Evolutionary conservation across 2,329 filamentous ascomycete species (phyloP).

Genomic region (Sclerotinia sclerotiorum): DNA sequence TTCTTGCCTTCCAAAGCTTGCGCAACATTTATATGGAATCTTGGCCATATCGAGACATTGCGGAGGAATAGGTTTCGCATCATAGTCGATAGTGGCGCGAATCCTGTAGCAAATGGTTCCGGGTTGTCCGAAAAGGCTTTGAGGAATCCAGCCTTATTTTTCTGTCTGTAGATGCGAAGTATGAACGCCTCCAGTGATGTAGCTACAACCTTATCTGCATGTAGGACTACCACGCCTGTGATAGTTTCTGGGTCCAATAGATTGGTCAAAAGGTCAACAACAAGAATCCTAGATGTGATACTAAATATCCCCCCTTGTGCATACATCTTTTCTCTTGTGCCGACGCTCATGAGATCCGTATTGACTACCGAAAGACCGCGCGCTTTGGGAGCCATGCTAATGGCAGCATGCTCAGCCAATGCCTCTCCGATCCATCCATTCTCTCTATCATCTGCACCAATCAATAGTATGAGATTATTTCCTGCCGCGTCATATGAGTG

Average conservation of each 20-base stretch:
- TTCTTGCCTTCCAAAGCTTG: constrained; percentile 85
- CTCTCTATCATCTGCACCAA: constrained; percentile 88
- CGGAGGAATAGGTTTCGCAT: constrained; percentile 89
- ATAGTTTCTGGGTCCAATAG: constrained; percentile 80
- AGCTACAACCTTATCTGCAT: constrained; percentile 82
- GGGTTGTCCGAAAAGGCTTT: constrained; percentile 96
- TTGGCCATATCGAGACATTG: constrained; percentile 86
- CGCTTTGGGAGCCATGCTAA: constrained; percentile 79
- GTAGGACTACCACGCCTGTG: constrained; percentile 82
- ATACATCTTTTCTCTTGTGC: constrained; percentile 88
- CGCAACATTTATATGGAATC: constrained; percentile 89
- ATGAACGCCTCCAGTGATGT: constrained; percentile 96
- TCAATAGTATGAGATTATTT: constrained; percentile 85
- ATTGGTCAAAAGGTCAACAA: constrained; percentile 87
- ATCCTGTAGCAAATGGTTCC: constrained; percentile 85
- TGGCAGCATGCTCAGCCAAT: constrained; percentile 89
- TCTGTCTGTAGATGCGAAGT: constrained; percentile 86
- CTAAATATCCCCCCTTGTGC: constrained; percentile 86
- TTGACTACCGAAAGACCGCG: constrained; percentile 89
- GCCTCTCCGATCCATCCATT: constrained; percentile 98
- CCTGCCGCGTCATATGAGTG: constrained; percentile 96
- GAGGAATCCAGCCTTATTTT: constrained; percentile 89
- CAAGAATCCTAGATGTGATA: constrained; percentile 91
- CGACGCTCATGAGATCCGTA: constrained; percentile 87
- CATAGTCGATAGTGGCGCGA: constrained; percentile 83